Percentiles rank a stretch among this genome's conserved stretches.
phyloP scores from a whole-genome alignment of 768 basidiomycete species.

The Lentinula boryana region DNA sequence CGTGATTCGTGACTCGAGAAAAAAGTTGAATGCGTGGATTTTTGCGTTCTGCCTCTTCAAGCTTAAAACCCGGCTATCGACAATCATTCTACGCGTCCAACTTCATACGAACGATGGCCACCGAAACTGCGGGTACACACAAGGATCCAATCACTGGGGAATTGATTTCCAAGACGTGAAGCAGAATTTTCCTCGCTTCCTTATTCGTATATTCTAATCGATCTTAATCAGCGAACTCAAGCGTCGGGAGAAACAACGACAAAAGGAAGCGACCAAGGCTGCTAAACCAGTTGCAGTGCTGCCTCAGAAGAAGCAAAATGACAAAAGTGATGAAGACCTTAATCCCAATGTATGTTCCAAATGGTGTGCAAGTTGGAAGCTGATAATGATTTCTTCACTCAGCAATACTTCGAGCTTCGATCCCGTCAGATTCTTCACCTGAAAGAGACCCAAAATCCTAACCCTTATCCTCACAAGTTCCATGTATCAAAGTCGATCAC shows the following conservation, averaged over 20 bases:
- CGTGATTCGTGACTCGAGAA: conserved; percentile 1
- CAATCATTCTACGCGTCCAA: not conserved
- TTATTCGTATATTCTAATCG: conserved; percentile 22
- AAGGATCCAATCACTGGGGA: conserved; percentile 91
- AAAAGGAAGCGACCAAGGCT: conserved; percentile 76
- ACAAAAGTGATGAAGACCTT: conserved; percentile 73
- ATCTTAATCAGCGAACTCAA: conserved; percentile 76
- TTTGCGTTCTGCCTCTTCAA: not conserved
- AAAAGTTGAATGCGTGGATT: not conserved
- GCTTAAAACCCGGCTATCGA: not conserved
- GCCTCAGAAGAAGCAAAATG: conserved; percentile 32
- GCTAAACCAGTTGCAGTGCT: conserved; percentile 39
- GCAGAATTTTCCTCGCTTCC: conserved; percentile 13
- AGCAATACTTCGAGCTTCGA: conserved; percentile 98
- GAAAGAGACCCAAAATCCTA: conserved; percentile 77
- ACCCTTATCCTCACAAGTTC: conserved; percentile 99
- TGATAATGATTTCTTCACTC: not conserved
- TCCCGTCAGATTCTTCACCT: conserved; percentile 84
- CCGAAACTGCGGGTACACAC: conserved; percentile 33
- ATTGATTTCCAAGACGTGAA: conserved; percentile 93
- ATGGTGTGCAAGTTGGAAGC: not conserved
- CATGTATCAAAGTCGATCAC: conserved; percentile 75
- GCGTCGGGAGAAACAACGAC: conserved; percentile 83
- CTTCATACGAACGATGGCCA: not conserved
- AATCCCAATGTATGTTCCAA: conserved; percentile 74